Base-by-base conservation (phyloP, 192 early-diverging fungal species). In the Linnemannia schmuckeri region DNA sequence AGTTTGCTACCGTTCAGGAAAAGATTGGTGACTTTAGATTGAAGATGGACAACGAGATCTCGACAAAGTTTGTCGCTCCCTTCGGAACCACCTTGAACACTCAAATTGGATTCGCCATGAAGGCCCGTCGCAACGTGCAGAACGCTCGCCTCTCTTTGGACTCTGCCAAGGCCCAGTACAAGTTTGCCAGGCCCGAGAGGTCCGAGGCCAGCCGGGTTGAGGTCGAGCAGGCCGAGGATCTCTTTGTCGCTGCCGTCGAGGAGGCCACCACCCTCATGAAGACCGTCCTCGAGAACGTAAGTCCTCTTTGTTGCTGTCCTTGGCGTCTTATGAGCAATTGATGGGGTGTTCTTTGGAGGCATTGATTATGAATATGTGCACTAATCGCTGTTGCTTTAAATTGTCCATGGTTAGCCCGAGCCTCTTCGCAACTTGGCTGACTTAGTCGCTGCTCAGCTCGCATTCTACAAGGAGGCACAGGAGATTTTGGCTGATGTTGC, bases 181-280 rank as follows among this genome's bases (percentile, higher is more conserved):
- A 96, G 88, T 90, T 93, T 27, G 94, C 95, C 1, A 87, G 88
- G 38, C 93, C 97, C 15, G 94, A 95, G 44, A 88, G 89, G 40
- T 94, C 93, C 12, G 97, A 98, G 52, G 94, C 90, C 44, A 92
- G 92, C 35, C 92, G 97, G 37, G 82, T 92, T 8, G 97, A 98
- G 74, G 96, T 98, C n/a, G 96, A 97, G 83, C 90, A 94, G 49
- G 94, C 97, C 24, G 97, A 99, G 88, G 98, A 99, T 91, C 93
- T 95, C 73, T 99, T 99, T 93, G 97, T 99, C 10, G 96, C 95
- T 20, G 95, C 96, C 9, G 95, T 99, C 40, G 98, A 99, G 85
- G 97, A 99, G 82, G 96, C 97, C 27, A 99, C 97, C 88, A 95
- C 91, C 13, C 92, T 97, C 77, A 99, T 99, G 98, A 96, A 96